These are phyloP conservation scores for Sisymbrium irio DNA, from an alignment of 345 rosid species.

Conservation along the genomic window DNA sequence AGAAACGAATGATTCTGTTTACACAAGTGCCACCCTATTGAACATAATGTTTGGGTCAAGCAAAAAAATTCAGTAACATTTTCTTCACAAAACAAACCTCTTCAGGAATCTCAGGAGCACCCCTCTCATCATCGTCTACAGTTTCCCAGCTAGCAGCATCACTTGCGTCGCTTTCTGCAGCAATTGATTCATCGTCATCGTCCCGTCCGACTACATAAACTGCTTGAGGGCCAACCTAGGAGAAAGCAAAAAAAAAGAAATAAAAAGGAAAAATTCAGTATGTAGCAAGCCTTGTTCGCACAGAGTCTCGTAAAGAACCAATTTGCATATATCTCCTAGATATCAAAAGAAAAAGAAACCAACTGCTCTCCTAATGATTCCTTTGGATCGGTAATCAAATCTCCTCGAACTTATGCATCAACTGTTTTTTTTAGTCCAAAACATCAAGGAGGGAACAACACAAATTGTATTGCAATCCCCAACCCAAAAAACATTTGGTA, in stretches of 20 bases:
- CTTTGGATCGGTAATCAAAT: background rate
- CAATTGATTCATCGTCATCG: constrained; percentile 81
- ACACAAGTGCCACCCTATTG: background rate
- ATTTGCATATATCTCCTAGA: constrained; percentile 4
- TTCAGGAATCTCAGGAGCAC: constrained; percentile 50
- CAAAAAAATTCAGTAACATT: constrained; percentile 8
- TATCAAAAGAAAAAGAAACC: background rate
- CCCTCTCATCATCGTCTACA: constrained; percentile 65
- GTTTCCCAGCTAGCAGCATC: constrained; percentile 99
- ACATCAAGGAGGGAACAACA: constrained; percentile 1
- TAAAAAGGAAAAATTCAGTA: constrained; percentile 19
- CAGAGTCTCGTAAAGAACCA: constrained; percentile 8
- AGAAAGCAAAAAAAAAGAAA: constrained; percentile 13
- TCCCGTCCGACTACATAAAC: constrained; percentile 94
- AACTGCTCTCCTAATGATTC: background rate
- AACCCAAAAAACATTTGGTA: background rate
- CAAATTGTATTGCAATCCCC: background rate
- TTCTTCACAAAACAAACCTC: constrained; percentile 57
- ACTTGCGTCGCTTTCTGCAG: constrained; percentile 81
- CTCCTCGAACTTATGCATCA: constrained; percentile 12
- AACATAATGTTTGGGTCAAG: constrained; percentile 1
- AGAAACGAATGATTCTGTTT: background rate
- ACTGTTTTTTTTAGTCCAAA: background rate
- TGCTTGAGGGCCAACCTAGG: constrained; percentile 98
- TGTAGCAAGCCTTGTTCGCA: constrained; percentile 15